phyloP scores from a whole-genome alignment of 768 basidiomycete species.

The Clathrus columnatus region DNA sequence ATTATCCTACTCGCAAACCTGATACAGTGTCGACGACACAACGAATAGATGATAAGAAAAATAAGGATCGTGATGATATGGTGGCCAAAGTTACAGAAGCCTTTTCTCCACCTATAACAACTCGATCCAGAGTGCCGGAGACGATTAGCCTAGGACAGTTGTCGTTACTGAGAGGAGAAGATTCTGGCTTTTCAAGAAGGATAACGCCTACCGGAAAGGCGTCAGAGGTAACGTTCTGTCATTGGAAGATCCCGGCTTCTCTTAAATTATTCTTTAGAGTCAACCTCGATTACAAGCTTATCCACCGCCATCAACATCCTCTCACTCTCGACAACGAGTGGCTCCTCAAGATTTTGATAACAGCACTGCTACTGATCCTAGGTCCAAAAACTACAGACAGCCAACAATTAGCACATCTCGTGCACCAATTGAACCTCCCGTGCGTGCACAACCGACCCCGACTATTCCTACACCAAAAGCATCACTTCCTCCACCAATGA shows the following conservation, averaged over 20 bases:
- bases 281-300: background rate
- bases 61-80: constrained; percentile 8
- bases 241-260: background rate
- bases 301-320: background rate
- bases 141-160: background rate
- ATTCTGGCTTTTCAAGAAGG: constrained; percentile 1
- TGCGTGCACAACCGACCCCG: background rate
- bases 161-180: background rate
- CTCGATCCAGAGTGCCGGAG: background rate
- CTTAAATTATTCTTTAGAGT: background rate
- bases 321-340: background rate
- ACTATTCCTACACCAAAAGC: background rate
- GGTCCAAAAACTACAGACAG: background rate
- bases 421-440: background rate
- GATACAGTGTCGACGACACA: background rate
- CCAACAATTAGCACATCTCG: background rate
- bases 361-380: background rate
- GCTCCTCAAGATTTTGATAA: background rate
- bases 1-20: background rate
- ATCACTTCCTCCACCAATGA: background rate
- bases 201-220: background rate
- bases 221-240: background rate
- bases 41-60: background rate
- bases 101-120: background rate
- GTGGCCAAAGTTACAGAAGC: constrained; percentile 9